A percentile compares a stretch with the other conserved stretches of the same genome.
phyloP scores from a whole-genome alignment of 2,329 filamentous ascomycete genomes.

The Colletotrichum shisoi region DNA sequence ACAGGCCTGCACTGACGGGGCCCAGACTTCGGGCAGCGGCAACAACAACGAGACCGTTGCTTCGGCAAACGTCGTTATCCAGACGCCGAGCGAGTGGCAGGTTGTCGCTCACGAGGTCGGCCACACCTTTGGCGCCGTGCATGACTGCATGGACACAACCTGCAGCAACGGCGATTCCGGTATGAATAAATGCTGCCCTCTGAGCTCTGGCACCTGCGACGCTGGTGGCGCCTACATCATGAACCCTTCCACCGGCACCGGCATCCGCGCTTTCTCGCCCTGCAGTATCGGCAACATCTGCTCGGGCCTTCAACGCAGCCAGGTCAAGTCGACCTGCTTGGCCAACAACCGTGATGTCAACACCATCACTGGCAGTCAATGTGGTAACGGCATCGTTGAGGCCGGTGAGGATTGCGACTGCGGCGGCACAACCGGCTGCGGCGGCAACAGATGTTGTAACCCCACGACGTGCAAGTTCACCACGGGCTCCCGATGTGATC shows the following conservation, averaged over 20 bases:
- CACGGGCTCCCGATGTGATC: slow-evolving; percentile 77
- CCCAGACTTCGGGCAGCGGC: slow-evolving; percentile 62
- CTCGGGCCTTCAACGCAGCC: slow-evolving; percentile 79
- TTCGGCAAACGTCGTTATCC: slow-evolving; percentile 88
- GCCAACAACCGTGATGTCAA: slow-evolving; percentile 84
- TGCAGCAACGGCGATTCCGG: slow-evolving; percentile 68
- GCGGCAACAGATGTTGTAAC: slow-evolving; percentile 82
- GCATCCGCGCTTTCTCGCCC: slow-evolving; percentile 81
- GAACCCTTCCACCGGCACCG: slow-evolving; percentile 84
- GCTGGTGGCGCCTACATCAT: slow-evolving; percentile 86
- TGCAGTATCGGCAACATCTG: slow-evolving; percentile 96
- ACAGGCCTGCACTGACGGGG: slow-evolving; percentile 74
- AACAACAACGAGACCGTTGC: slow-evolving; percentile 74
- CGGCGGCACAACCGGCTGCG: slow-evolving; percentile 77
- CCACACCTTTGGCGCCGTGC: slow-evolving; percentile 94
- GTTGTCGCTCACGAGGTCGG: slow-evolving; percentile 94
- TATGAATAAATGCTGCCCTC: slow-evolving; percentile 76
- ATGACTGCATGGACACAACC: slow-evolving; percentile 79
- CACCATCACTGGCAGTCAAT: slow-evolving; percentile 83
- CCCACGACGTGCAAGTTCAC: slow-evolving; percentile 86
- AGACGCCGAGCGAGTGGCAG: slow-evolving; percentile 87
- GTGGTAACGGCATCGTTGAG: slow-evolving; percentile 94
- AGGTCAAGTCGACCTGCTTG: slow-evolving; percentile 78
- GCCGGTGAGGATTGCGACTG: slow-evolving; percentile 95
- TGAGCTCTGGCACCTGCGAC: slow-evolving; percentile 72